These are phyloP conservation scores for Atkinsonella hypoxylon DNA, from an alignment of 2,329 filamentous ascomycete species.

Conservation along the genomic window DNA sequence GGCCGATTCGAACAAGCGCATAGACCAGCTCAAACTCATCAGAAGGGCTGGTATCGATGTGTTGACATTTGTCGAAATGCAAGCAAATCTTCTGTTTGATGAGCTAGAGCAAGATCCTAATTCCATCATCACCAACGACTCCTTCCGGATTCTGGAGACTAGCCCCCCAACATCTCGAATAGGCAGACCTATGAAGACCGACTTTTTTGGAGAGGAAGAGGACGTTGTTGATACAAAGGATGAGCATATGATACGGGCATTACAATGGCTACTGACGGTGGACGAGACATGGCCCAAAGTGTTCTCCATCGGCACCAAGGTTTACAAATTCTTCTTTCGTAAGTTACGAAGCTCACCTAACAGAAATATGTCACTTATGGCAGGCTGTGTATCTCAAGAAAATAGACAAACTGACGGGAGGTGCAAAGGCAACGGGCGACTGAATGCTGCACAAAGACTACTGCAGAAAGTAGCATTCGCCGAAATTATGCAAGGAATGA, in stretches of 20 bases:
- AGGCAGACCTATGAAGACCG: slow-evolving; percentile 53
- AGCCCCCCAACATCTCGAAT: slow-evolving; percentile 21
- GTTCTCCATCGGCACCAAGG: slow-evolving; percentile 53
- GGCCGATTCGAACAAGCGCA: slow-evolving; percentile 50
- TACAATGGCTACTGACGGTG: slow-evolving; percentile 77
- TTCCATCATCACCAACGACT: slow-evolving; percentile 27
- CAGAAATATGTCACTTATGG: no score
- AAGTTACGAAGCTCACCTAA: slow-evolving; percentile 27
- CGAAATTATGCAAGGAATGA: slow-evolving; percentile 32
- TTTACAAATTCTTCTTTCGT: slow-evolving; percentile 81
- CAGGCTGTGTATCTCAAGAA: not conserved
- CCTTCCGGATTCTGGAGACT: slow-evolving; percentile 40
- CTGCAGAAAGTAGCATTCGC: slow-evolving; percentile 38
- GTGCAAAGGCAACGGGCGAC: slow-evolving; percentile 32
- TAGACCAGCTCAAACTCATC: slow-evolving; percentile 62
- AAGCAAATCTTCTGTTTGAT: slow-evolving; percentile 42
- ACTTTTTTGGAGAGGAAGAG: slow-evolving; percentile 56
- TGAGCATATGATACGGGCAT: slow-evolving; percentile 58
- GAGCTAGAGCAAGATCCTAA: slow-evolving; percentile 26
- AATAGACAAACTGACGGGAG: not conserved
- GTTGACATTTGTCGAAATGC: slow-evolving; percentile 58
- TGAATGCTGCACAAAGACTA: slow-evolving; percentile 43
- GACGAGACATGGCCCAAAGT: slow-evolving; percentile 61
- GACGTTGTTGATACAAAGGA: slow-evolving; percentile 47
- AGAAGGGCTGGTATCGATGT: slow-evolving; percentile 61